Evolutionary conservation across 495 filamentous ascomycete species (phyloP), one percentile per base, ranked within the genome.

Genomic region (Cryomyces antarcticus): DNA sequence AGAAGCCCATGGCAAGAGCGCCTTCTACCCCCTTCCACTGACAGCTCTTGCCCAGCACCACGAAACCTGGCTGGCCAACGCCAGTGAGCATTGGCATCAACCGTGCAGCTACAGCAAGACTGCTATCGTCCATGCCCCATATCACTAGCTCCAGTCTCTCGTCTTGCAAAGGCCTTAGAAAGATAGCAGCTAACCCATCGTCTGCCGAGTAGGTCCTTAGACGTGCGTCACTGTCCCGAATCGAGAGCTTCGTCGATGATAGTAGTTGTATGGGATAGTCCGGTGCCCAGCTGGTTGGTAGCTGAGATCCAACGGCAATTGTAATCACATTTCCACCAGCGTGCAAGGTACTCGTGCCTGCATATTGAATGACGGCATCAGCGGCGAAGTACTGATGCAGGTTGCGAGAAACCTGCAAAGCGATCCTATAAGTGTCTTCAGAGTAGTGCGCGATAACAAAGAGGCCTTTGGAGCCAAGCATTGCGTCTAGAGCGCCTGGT

Each of bases 311-410:
- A 13, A 53, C 50, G 17, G 42, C 50, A 12, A 59, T n/a, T 12
- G 51, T 54, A 30, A 62, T 54, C n/a, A 57, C 34, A 40, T 57
- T 62, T 1, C 54, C 55, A 5, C 7, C 6, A 6, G 7, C 7
- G 9, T 10, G 7, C 7, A 7, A 7, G 7, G 24, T 7, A 17
- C 24, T 6, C 7, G 17, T 7, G 9, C 7, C 9, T 7, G 24
- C 7, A 17, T 17, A 12, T 28, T 10, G 7, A 39, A 75, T 65
- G 30, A 60, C 53, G n/a, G 68, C 57, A 53, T 75, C 72, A 30
- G 71, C 72, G 46, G 53, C 59, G 55, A 69, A 75, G 48, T 75
- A 76, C 47, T 75, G 73, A 44, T 64, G 62, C 2, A 76, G 57
- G 46, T 75, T 77, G 31, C 71, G 64, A 24, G 71, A 65, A n/a